These are phyloP conservation scores for Umbellularia californica DNA, from an alignment of 164 flowering plant species.

Conservation along the genomic window DNA sequence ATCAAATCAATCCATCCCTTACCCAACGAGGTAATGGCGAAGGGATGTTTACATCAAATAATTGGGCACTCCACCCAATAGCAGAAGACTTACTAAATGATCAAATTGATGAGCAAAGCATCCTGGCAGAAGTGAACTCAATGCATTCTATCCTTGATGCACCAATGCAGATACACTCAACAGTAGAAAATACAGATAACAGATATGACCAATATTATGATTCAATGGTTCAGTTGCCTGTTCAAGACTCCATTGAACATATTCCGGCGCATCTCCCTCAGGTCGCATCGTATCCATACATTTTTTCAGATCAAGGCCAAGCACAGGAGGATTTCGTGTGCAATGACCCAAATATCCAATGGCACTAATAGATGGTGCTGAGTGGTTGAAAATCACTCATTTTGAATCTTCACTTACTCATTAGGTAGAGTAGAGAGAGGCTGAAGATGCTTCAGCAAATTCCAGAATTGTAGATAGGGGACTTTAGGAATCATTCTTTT, in stretches of 20 bases:
- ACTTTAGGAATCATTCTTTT: not conserved
- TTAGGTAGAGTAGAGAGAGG: not conserved
- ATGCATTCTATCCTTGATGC: not conserved
- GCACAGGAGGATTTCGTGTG: not conserved
- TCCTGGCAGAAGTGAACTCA: not conserved
- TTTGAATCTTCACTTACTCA: not conserved
- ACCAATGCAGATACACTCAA: not conserved
- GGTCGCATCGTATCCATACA: not conserved
- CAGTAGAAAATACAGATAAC: not conserved
- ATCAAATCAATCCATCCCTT: not conserved
- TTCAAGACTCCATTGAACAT: not conserved
- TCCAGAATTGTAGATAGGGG: not conserved
- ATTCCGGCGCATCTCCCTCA: not conserved
- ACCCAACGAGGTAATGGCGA: not conserved
- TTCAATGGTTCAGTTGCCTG: not conserved
- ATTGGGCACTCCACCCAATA: not conserved
- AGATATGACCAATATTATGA: not conserved
- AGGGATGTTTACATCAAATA: not conserved
- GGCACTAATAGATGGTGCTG: not conserved
- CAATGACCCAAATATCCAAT: not conserved
- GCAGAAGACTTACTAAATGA: not conserved
- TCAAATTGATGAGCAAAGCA: not conserved
- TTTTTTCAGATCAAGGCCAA: not conserved
- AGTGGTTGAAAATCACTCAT: not conserved
- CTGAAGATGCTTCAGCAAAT: not conserved